Base-by-base conservation (phyloP, 352 stramenopile species). In the Globisporangium mamillatum region DNA sequence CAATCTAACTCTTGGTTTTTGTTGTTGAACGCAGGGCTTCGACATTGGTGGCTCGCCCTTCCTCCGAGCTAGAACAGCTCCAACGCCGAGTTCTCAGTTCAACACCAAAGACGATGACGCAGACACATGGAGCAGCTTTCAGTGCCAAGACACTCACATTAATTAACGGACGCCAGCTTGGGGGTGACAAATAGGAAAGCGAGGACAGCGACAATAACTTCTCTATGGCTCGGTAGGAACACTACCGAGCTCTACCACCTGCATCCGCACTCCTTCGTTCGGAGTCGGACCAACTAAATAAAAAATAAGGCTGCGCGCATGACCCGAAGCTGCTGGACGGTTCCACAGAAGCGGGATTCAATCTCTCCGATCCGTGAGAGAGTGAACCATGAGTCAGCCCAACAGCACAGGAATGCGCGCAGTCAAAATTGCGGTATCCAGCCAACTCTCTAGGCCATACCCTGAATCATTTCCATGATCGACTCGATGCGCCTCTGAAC, bases 401-500 rank as follows among this genome's bases (percentile, higher is more conserved):
- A 12, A 24, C 2, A 52, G 44, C 44, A 52, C 44, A 52, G 44
- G 18, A 24, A 52, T 22, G 18, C 12, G 25, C 25, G 3, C 53
- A 59, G 53, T 16, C 53, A 34, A 24, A 59, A 27, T 41, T 59
- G 25, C 22, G 53, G 12, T 24, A 18, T 32, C 12, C 24, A 44
- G 32, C 12, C 71, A 46, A 46, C 36, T 46, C 56, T 70, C 74
- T 71, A 60, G 20, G 58, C 52, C 44, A 50, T 64, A n/a, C 67
- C 50, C 71, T 74, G 71, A 18, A 75, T 65, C 44, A 27, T 55
- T 14, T 67, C 44, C 54, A 84, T 76, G 34, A 92, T 68, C 27
- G 53, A 32, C 20, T 81, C 73, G 64, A 92, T 92, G 25, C 75
- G 78, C 20, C 70, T 81, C 63, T 92, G 83, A 54, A 86, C 76